phyloP scores from a whole-genome alignment of 257 asterid genomes.

The Fraxinus quadrangulata region DNA sequence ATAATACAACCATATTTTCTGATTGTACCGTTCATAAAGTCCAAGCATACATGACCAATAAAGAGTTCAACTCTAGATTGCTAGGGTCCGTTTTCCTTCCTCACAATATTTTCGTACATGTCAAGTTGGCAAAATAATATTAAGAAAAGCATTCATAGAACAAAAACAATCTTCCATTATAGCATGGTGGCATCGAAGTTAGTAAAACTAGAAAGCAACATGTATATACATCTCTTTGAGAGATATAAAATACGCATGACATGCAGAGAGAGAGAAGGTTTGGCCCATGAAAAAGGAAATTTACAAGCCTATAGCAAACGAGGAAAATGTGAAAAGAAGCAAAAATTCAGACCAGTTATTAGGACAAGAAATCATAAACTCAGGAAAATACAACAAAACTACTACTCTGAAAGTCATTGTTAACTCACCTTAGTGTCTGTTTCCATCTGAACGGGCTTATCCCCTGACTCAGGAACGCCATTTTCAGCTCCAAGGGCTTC shows the following conservation, averaged over 20 bases:
- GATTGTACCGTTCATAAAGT: not conserved
- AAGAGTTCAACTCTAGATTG: not conserved
- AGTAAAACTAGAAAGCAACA: not conserved
- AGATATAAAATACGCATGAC: not conserved
- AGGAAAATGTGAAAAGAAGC: not conserved
- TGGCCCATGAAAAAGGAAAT: not conserved
- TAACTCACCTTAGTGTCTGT: slow-evolving; percentile 76
- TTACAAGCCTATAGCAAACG: not conserved
- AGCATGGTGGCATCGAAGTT: not conserved
- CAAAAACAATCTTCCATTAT: not conserved
- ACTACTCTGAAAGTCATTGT: not conserved
- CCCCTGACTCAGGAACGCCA: slow-evolving; percentile 57
- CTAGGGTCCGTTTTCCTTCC: not conserved
- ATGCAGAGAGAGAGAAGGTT: not conserved
- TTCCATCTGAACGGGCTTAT: slow-evolving; percentile 69
- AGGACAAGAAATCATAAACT: not conserved
- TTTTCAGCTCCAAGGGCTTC: slow-evolving; percentile 48
- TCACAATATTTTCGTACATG: not conserved
- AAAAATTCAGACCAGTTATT: not conserved
- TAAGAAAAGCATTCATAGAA: not conserved
- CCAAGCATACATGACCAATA: not conserved
- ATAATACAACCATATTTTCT: not conserved
- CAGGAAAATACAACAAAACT: not conserved
- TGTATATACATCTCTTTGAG: not conserved
- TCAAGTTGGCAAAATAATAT: too few species aligned